Evolutionary conservation across 768 basidiomycete genomes (phyloP).

Genomic region (Agaricus subrufescens): DNA sequence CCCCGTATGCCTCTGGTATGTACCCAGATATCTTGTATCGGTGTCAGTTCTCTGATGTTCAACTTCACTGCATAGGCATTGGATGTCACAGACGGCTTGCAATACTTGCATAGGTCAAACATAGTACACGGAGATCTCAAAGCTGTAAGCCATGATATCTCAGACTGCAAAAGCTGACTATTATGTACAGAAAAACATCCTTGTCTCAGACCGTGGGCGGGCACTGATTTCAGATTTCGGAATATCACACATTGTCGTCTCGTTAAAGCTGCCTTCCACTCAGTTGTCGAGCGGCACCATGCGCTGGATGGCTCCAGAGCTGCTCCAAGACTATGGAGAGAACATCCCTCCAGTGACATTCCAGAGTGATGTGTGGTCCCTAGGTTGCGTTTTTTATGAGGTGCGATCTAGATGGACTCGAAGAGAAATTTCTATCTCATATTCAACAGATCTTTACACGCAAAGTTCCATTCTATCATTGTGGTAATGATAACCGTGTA

Average conservation of each 20-base stretch:
- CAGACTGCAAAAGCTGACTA: too few species aligned
- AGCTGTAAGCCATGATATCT: neutral
- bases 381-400: neutral
- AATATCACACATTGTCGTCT: neutral
- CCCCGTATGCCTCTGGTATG: constrained; percentile 15
- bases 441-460: too few species aligned
- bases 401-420: too few species aligned
- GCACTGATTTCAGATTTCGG: neutral
- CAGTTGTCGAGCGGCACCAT: neutral
- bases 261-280: neutral
- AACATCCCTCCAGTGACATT: neutral
- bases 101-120: neutral
- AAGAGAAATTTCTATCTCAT: too few species aligned
- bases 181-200: neutral
- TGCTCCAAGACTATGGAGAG: neutral
- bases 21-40: neutral
- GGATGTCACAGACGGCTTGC: neutral
- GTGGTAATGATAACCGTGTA: too few species aligned
- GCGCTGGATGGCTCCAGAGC: neutral
- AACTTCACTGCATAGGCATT: neutral
- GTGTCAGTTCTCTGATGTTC: neutral
- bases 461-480: too few species aligned
- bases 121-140: neutral
- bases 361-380: neutral
- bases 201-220: neutral